These are phyloP conservation scores for Borovskyia barvae DNA, from an alignment of 208 protist species.

Conservation along the genomic window DNA sequence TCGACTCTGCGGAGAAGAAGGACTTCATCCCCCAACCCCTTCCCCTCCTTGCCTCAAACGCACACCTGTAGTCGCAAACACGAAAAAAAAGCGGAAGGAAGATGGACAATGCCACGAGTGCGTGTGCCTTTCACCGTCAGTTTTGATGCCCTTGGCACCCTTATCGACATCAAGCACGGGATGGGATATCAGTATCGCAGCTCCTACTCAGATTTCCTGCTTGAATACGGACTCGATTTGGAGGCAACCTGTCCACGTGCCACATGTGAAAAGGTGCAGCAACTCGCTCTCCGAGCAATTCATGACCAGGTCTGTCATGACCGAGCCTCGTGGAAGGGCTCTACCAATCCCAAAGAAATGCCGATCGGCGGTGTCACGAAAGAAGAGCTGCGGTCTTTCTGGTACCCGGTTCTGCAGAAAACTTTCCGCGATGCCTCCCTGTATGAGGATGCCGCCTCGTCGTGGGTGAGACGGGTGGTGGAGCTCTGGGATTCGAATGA, in stretches of 20 bases:
- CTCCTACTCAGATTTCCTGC: slow-evolving; percentile 43
- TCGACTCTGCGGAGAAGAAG: too few species aligned
- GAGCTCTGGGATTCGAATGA: slow-evolving; percentile 1
- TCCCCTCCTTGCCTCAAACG: background rate
- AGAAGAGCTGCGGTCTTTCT: slow-evolving; percentile 33
- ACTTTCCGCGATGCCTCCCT: slow-evolving; percentile 9
- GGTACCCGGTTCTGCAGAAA: slow-evolving; percentile 36
- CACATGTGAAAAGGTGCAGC: slow-evolving; percentile 5
- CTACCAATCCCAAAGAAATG: slow-evolving; percentile 45
- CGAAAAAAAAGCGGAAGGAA: too few species aligned
- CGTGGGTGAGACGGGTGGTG: slow-evolving; percentile 1
- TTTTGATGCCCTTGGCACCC: slow-evolving; percentile 63
- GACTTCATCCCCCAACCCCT: background rate
- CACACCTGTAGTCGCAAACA: too few species aligned
- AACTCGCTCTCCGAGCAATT: slow-evolving; percentile 6
- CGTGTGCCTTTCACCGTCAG: slow-evolving; percentile 40
- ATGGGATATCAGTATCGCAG: slow-evolving; percentile 60
- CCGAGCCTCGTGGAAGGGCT: slow-evolving; percentile 14
- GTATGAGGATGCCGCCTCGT: slow-evolving; percentile 8
- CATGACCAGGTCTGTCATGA: slow-evolving; percentile 5
- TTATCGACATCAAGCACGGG: slow-evolving; percentile 48
- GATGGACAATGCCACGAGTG: slow-evolving; percentile 8
- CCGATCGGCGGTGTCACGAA: slow-evolving; percentile 48
- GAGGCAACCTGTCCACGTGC: slow-evolving; percentile 7
- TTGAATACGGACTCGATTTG: slow-evolving; percentile 19